Percentiles rank a stretch among this genome's conserved stretches.
Evolutionary conservation across 2,329 filamentous ascomycete species (phyloP).

Genomic region (Didymella glomerata): DNA sequence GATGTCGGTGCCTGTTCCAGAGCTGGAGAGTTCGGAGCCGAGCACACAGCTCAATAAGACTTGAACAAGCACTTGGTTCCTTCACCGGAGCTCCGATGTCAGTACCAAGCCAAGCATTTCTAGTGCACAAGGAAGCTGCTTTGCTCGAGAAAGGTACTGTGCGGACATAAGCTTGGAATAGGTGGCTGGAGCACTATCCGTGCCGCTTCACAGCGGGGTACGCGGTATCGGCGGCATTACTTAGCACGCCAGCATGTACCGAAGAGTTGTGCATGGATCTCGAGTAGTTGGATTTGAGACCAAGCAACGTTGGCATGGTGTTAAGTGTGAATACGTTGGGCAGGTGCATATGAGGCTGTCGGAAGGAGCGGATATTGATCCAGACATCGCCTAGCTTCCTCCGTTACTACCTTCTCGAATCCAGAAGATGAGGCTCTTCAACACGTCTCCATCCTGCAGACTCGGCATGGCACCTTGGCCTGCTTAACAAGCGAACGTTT

Average conservation of each 20-base stretch:
- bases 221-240: not conserved
- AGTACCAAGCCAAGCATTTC: not conserved
- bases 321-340: not conserved
- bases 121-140: not conserved
- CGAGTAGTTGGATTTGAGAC: not conserved
- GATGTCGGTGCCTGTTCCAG: not conserved
- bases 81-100: not conserved
- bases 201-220: slow-evolving; percentile 2
- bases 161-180: not conserved
- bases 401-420: not conserved
- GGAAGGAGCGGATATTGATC: slow-evolving; percentile 9
- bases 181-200: not conserved
- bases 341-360: not conserved
- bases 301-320: slow-evolving; percentile 6
- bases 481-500: slow-evolving; percentile 12
- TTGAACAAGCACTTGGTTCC: not conserved
- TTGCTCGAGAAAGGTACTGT: not conserved
- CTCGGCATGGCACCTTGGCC: slow-evolving; percentile 8
- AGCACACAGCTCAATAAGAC: not conserved
- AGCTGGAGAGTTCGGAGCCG: not conserved
- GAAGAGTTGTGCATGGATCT: slow-evolving; percentile 1
- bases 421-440: slow-evolving; percentile 11
- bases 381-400: slow-evolving; percentile 8
- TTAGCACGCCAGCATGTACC: not conserved
- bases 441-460: not conserved